Evolutionary conservation across 2,329 filamentous ascomycete species (phyloP).

Genomic region (Penicillium sp.): DNA sequence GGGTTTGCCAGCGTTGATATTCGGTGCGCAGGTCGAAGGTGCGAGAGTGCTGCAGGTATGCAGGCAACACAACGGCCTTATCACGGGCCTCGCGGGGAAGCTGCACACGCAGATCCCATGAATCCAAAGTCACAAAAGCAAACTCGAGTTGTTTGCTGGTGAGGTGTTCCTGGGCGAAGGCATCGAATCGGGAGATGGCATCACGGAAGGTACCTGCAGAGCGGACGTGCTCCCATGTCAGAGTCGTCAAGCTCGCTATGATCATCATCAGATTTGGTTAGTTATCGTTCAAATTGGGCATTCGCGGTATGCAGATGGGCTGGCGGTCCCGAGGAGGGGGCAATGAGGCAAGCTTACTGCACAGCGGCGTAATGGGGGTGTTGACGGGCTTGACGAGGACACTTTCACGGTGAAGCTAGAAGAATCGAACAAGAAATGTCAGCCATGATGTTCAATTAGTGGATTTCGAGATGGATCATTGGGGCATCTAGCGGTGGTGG

Average conservation of each 20-base stretch:
- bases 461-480: neutral
- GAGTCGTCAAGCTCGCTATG: conserved; percentile 88
- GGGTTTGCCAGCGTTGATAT: conserved; percentile 97
- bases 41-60: conserved; percentile 95
- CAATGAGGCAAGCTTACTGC: conserved; percentile 74
- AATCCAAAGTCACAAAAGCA: conserved; percentile 96
- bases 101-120: conserved; percentile 97
- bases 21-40: conserved; percentile 97
- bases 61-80: conserved; percentile 94
- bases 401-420: conserved; percentile 87
- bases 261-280: conserved; percentile 10
- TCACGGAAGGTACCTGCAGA: conserved; percentile 97
- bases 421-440: conserved; percentile 18
- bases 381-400: conserved; percentile 98
- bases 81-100: conserved; percentile 95
- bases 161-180: conserved; percentile 89
- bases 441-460: conserved; percentile 24
- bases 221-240: conserved; percentile 99
- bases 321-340: neutral
- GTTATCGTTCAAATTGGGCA: conserved; percentile 24
- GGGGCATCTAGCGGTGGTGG: conserved; percentile 3
- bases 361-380: conserved; percentile 96
- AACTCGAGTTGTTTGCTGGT: conserved; percentile 92
- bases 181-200: conserved; percentile 91
- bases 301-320: neutral